Evolutionary conservation across 2,329 filamentous ascomycete species (phyloP), one percentile per base, ranked within the genome.

Genomic region (Colletotrichum truncatum): DNA sequence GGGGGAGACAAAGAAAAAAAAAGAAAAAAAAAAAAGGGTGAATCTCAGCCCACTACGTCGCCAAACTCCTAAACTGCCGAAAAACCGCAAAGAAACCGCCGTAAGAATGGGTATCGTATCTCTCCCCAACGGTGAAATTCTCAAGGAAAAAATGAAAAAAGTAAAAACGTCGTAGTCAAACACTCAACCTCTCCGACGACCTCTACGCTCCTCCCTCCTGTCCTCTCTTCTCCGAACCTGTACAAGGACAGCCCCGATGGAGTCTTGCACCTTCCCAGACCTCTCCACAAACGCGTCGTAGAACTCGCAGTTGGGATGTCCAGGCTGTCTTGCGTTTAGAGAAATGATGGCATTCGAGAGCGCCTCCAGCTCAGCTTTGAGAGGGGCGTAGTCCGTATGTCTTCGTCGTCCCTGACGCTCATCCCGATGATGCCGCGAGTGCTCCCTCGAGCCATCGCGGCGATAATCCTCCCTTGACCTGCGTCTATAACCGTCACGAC

Each of bases 191-290:
- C 51, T 57, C 16, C 52, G 38, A 28, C 64, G 51, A 8, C 46
- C 36, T 5, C 59, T 28, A 10, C 58, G 12, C 32, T 64, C 58
- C 48, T 62, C 58, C 43, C 63, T 45, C 21, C 49, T 66, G 21
- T 64, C 63, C 26, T 66, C 64, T n/a, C 64, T 39, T 34, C 67
- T 64, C n/a, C 59, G 64, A n/a, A 68, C 61, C 46, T 53, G 54
- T 11, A 38, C 52, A 43, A 67, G 10, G 4, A 67, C 67, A 3
- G 41, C 45, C 4, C 52, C 67, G 11, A 68, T 68, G 3, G 54
- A 39, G 4, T 64, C 56, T 39, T 68, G 64, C 18, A 67, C 39
- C 21, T 64, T 67, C 0, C 45, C 65, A n/a, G 64, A 67, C 6
- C 55, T 38, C 45, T 67, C 67, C 38, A 57, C 36, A 16, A 68